Evolutionary conservation across 2,329 filamentous ascomycete genomes (phyloP).

Genomic region (Pseudophaeomoniella oleicola): DNA sequence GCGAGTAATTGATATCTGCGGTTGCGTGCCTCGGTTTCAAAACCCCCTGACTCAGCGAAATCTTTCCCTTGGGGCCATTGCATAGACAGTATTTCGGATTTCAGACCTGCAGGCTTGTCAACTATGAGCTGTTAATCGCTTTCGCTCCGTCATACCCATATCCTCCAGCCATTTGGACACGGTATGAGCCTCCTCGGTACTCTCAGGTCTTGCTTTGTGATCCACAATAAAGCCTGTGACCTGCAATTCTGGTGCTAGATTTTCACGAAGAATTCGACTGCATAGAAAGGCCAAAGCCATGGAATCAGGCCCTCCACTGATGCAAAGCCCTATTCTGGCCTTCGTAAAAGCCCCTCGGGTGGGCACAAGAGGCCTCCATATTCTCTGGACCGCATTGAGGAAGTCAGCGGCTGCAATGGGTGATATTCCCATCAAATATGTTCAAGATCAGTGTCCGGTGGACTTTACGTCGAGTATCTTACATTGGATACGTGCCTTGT

Average conservation of each 20-base stretch:
- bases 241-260: conserved; percentile 10
- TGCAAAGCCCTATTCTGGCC: conserved; percentile 48
- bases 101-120: conserved; percentile 14
- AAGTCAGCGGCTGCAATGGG: conserved; percentile 29
- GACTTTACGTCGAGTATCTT: too few relatives aligned
- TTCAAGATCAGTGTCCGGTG: too few relatives aligned
- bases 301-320: conserved; percentile 93
- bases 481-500: too few relatives aligned
- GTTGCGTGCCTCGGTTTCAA: conserved; percentile 64
- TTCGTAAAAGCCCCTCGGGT: background rate
- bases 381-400: conserved; percentile 14
- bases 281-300: conserved; percentile 82
- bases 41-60: conserved; percentile 38
- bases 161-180: conserved; percentile 31
- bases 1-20: conserved; percentile 63
- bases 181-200: conserved; percentile 37
- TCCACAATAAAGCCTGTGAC: conserved; percentile 47
- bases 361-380: background rate
- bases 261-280: conserved; percentile 10
- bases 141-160: conserved; percentile 21
- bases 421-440: background rate
- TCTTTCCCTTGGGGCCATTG: conserved; percentile 33
- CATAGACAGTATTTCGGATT: conserved; percentile 25
- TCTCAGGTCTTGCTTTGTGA: conserved; percentile 41
- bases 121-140: background rate